These are phyloP conservation scores for Hordeum pubiflorum DNA, from an alignment of 202 grass and related monocot genomes.

Conservation along the genomic window DNA sequence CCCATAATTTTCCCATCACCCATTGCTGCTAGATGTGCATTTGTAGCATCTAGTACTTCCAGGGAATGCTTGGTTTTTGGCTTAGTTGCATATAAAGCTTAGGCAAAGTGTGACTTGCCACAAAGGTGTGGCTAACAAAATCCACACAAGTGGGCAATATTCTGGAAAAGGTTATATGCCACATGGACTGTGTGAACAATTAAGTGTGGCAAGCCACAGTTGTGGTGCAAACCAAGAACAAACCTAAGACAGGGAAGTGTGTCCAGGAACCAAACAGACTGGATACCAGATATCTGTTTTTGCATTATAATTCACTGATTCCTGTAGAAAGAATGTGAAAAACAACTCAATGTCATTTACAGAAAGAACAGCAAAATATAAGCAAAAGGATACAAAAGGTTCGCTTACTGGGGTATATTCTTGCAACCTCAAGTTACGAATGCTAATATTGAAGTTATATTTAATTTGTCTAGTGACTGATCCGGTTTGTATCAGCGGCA, in stretches of 20 bases:
- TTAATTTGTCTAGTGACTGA: background rate
- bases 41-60: background rate
- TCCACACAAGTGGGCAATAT: background rate
- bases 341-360: background rate
- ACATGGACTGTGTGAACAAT: background rate
- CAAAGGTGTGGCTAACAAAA: background rate
- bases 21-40: conserved; percentile 9
- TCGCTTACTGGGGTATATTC: background rate
- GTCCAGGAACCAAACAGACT: background rate
- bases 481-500: background rate
- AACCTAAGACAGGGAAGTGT: background rate
- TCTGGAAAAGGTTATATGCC: background rate
- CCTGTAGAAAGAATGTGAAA: background rate
- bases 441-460: background rate
- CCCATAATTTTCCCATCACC: background rate
- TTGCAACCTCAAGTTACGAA: background rate
- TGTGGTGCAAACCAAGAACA: background rate
- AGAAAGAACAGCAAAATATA: background rate
- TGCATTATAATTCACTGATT: background rate
- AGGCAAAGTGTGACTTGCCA: background rate
- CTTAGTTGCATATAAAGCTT: background rate
- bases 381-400: background rate
- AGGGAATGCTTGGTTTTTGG: background rate
- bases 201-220: background rate
- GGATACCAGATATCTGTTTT: background rate